Evolutionary conservation across 2,329 filamentous ascomycete genomes (phyloP), one percentile per base, ranked within the genome.

Genomic region (Lomentospora prolificans): DNA sequence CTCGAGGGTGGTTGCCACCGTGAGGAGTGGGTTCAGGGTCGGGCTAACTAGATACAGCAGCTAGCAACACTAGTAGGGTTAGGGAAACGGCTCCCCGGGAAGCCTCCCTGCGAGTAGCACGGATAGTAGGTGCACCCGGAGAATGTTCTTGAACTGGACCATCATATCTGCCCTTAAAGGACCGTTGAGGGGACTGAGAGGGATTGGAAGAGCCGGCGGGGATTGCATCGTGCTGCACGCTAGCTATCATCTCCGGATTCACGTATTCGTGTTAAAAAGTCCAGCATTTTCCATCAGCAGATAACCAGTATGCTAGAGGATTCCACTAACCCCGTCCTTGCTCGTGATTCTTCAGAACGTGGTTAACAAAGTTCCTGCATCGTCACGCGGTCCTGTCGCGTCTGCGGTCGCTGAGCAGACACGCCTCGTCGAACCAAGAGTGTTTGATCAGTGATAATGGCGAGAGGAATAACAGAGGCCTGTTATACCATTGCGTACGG

Each of bases 381-480:
- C 24, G 31, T 55, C 53, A 55, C 44, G 44, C 46, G 44, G 46
- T 51, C 53, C 50, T 28, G 52, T 39, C 44, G 53, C 53, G 53
- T 51, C 46, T 50, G 39, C 36, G 30, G 30, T 52, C 14, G 52
- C 33, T 54, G 52, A 54, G 10, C 24, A 46, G 52, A 44, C 24
- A 44, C 25, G 28, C 5, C 14, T 48, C n/a, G 19, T 36, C 33
- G 44, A 6, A 36, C 19, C 30, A 14, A 24, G n/a, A 33, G 31
- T 41, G 51, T 53, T 44, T 53, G 51, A 44, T 41, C 51, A 33
- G 30, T 33, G 51, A 41, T 53, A 41, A 27, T 53, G 33, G 33
- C 51, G 31, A 53, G 51, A 53, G 51, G 28, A 17, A 51, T 55
- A 55, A 30, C 24, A 39, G 46, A 33, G 12, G 12, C 19, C 53